phyloP scores from a whole-genome alignment of 2,329 filamentous ascomycete species.

The Hymenoscyphus fructigenus region DNA sequence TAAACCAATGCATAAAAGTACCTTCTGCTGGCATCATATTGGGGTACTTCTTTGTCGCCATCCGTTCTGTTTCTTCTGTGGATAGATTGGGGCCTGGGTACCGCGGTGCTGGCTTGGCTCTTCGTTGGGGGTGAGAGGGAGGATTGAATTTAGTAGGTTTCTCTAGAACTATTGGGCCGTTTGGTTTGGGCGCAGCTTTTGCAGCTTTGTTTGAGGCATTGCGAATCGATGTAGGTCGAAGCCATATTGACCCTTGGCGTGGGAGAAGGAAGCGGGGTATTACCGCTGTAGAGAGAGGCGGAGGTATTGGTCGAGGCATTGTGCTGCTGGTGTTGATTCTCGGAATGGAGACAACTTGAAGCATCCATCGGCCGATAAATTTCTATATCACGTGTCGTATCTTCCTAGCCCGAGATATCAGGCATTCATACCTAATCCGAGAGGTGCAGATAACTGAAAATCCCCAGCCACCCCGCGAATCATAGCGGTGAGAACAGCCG shows the following conservation, averaged over 20 bases:
- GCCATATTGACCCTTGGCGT: constrained; percentile 57
- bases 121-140: constrained; percentile 78
- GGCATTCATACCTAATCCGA: not conserved
- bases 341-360: not conserved
- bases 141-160: constrained; percentile 89
- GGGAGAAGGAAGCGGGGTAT: constrained; percentile 71
- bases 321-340: not conserved
- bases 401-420: not conserved
- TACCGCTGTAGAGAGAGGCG: constrained; percentile 40
- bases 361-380: not conserved
- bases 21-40: constrained; percentile 84
- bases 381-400: constrained; percentile 4
- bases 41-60: constrained; percentile 74
- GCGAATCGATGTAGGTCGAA: constrained; percentile 23
- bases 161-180: constrained; percentile 70
- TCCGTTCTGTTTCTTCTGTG: constrained; percentile 62
- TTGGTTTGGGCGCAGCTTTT: constrained; percentile 12
- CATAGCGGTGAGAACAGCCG: not conserved
- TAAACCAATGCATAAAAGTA: constrained; percentile 80
- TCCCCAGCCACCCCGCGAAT: constrained; percentile 6
- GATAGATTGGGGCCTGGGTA: constrained; percentile 72
- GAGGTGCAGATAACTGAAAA: not conserved
- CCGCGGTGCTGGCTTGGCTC: constrained; percentile 57
- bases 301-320: constrained; percentile 28
- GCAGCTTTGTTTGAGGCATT: constrained; percentile 37